Base-by-base conservation (phyloP, 352 stramenopile species). In the Pythium aphanidermatum region DNA sequence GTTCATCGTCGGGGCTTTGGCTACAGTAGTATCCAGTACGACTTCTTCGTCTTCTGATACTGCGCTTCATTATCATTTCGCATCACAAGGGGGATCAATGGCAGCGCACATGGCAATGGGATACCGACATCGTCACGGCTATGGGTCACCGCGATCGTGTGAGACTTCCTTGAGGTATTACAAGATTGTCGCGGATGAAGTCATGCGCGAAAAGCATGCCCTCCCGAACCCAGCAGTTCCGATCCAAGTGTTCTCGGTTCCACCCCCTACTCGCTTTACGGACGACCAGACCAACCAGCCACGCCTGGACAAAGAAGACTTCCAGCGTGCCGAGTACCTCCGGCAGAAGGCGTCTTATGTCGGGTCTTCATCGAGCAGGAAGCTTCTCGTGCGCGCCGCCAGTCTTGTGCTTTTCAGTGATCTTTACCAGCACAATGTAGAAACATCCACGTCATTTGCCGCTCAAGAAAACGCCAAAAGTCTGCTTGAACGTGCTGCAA, bases 21-120 rank as follows among this genome's bases (percentile, higher is more conserved):
- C 77, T 14, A 27, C 65, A 54, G 28, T 1, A 74, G 57, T 24
- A 64, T 60, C 9, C 41, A 37, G 23, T 25, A 5, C 0, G 45
- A 53, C 13, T 63, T 65, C 1, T 51, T 52, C 26, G 53, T n/a
- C n/a, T n/a, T n/a, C 54, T 0, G 40, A 55, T 12, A 63, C 76
- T 24, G 44, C 67, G 14, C 38, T 93, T 1, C 72, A 80, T 41
- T 74, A 88, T 25, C 60, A 80, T 27, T 90, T 95, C 55, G 66
- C 74, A 10, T 52, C 66, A 23, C 50, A 59, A 7, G 68, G 57
- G 4, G 59, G 70, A 1, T 74, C 73, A 0, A 33, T 74, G 0
- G 34, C 45, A 0, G 68, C 83, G 4, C 57, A 67, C 11, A 84
- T 92, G 64, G 72, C 73, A n/a, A 59, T 92, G 8, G 84, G 80